Percentiles rank a stretch among this genome's conserved stretches.
Conservation (phyloP, 768 basidiomycete genomes). For the Termitomyces sp. region DNA sequence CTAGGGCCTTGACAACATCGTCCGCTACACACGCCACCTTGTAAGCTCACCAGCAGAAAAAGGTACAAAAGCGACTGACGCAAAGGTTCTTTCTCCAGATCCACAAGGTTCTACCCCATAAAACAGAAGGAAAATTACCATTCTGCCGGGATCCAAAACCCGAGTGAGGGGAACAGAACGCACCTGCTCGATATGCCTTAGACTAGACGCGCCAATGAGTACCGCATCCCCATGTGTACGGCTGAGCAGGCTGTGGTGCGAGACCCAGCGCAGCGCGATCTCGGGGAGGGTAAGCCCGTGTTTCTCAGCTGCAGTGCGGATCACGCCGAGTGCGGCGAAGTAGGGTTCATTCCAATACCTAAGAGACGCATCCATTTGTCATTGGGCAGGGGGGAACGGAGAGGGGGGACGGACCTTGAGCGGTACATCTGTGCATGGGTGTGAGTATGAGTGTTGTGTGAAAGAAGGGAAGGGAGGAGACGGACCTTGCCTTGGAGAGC, state of each 20-base stretch:
- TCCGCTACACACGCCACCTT: slow-evolving; percentile 4
- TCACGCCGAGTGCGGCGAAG: slow-evolving; percentile 16
- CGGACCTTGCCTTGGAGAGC: slow-evolving; percentile 41
- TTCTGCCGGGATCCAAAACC: too few species aligned
- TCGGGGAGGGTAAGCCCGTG: slow-evolving; percentile 34
- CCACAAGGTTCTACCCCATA: slow-evolving; percentile 16
- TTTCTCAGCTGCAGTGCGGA: slow-evolving; percentile 17
- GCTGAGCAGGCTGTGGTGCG: slow-evolving; percentile 36
- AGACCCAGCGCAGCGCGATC: slow-evolving; percentile 40
- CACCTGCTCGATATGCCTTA: too few species aligned
- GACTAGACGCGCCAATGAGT: too few species aligned
- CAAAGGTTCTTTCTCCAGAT: slow-evolving; percentile 20
- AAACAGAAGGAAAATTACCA: neutral
- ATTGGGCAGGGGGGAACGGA: too few species aligned
- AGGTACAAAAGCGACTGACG: slow-evolving; percentile 3
- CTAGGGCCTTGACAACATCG: slow-evolving; percentile 4
- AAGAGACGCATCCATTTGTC: too few species aligned
- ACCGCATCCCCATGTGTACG: slow-evolving; percentile 24
- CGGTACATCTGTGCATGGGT: slow-evolving; percentile 26
- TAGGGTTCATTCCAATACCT: slow-evolving; percentile 22
- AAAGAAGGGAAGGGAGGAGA: too few species aligned
- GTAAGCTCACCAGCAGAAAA: neutral
- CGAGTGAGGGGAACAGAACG: too few species aligned
- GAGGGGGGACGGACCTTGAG: slow-evolving; percentile 22
- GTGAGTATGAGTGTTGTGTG: neutral